Conservation (phyloP, 805 yeast species). For the Kodamaea jinghongensis region DNA sequence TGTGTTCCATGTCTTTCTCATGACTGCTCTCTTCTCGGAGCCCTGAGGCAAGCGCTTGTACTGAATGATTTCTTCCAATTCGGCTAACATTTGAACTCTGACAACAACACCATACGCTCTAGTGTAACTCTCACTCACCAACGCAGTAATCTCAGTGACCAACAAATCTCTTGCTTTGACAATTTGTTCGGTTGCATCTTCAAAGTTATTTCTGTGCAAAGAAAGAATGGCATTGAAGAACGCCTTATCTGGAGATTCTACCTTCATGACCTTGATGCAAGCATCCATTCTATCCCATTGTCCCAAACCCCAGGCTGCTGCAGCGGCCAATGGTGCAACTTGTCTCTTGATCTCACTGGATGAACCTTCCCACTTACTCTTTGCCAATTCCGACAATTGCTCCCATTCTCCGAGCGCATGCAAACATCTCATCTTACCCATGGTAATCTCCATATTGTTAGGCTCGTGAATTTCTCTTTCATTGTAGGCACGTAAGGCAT, state of each 20-base stretch:
- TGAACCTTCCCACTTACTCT: conserved; percentile 77
- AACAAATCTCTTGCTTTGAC: conserved; percentile 81
- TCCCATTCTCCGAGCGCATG: conserved; percentile 99
- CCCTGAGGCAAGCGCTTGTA: conserved; percentile 84
- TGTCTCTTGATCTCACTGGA: conserved; percentile 71
- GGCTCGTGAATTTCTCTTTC: conserved; percentile 65
- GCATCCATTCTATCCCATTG: conserved; percentile 97
- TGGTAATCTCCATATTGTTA: conserved; percentile 78
- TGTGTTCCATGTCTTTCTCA: conserved; percentile 92
- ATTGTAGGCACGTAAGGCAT: conserved; percentile 87
- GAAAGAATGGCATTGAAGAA: conserved; percentile 90
- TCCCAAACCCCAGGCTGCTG: conserved; percentile 97
- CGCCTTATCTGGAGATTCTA: conserved; percentile 91
- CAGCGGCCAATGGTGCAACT: conserved; percentile 97
- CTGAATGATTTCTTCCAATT: conserved; percentile 88
- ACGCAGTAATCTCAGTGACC: conserved; percentile 89
- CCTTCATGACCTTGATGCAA: conserved; percentile 84
- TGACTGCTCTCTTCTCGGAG: conserved; percentile 71
- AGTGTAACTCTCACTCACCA: conserved; percentile 92
- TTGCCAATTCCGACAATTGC: conserved; percentile 78
- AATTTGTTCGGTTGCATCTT: conserved; percentile 76
- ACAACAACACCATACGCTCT: conserved; percentile 97
- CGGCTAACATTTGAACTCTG: conserved; percentile 95
- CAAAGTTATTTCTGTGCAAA: conserved; percentile 82
- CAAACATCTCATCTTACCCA: conserved; percentile 97